Evolutionary conservation across 805 yeast genomes (phyloP).

Genomic region (Wickerhamiella sorbophila): DNA sequence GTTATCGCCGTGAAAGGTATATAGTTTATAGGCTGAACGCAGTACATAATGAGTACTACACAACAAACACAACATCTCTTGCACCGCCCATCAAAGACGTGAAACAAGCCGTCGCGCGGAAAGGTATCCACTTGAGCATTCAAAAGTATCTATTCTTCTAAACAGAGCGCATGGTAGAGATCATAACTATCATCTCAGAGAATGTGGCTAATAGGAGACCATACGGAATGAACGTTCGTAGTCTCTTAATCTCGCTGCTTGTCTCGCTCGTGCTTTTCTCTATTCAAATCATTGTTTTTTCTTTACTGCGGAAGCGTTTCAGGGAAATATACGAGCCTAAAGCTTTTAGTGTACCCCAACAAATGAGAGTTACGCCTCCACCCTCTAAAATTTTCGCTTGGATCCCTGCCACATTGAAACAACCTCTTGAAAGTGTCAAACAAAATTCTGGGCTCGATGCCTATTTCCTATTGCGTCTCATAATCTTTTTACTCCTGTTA

Average conservation of each 20-base stretch:
- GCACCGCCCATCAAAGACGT: too few species aligned
- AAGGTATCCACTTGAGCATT: too few species aligned
- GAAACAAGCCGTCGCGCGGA: too few species aligned
- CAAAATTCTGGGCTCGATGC: conserved; percentile 52
- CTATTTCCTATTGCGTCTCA: conserved; percentile 53
- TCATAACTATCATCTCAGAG: conserved; percentile 12
- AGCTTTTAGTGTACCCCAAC: conserved; percentile 31
- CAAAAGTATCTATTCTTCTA: too few species aligned
- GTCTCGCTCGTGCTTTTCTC: conserved; percentile 32
- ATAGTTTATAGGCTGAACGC: too few species aligned
- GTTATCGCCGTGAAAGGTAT: too few species aligned
- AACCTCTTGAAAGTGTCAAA: conserved; percentile 32
- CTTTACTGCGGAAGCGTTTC: conserved; percentile 25
- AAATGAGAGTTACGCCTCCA: conserved; percentile 23
- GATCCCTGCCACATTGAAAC: conserved; percentile 33
- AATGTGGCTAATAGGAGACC: conserved; percentile 9
- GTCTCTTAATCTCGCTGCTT: conserved; percentile 29
- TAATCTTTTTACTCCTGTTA: conserved; percentile 36
- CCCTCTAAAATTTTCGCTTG: conserved; percentile 38
- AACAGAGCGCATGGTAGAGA: conserved; percentile 10
- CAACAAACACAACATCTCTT: too few species aligned
- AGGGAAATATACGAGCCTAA: conserved; percentile 41
- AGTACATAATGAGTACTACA: too few species aligned
- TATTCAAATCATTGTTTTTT: conserved; percentile 33
- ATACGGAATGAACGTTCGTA: conserved; percentile 12